A percentile compares a stretch with the other conserved stretches of the same genome.
Evolutionary conservation across 2,329 filamentous ascomycete genomes (phyloP).

Genomic region (Xylariales sp.): DNA sequence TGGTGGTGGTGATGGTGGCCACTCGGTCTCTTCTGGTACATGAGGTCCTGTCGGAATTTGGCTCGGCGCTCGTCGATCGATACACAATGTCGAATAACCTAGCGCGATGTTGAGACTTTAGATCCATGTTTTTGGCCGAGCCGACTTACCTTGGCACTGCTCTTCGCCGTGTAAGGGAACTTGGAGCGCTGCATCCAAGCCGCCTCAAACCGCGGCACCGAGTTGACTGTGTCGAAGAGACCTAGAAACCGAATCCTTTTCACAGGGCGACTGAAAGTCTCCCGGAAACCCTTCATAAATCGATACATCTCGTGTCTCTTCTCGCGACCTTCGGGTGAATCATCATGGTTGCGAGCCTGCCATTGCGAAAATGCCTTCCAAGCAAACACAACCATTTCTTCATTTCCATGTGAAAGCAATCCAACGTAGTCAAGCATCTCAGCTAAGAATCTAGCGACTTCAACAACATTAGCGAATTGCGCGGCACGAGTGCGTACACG

Average conservation of each 20-base stretch:
- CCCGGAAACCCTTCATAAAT: slow-evolving; percentile 83
- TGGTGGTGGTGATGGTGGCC: slow-evolving; percentile 41
- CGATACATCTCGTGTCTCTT: slow-evolving; percentile 73
- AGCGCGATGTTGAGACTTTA: neutral
- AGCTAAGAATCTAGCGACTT: slow-evolving; percentile 77
- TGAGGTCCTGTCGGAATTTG: slow-evolving; percentile 77
- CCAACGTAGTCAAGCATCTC: slow-evolving; percentile 90
- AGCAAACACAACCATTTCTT: slow-evolving; percentile 85
- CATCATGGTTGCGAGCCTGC: slow-evolving; percentile 67
- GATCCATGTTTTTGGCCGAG: neutral
- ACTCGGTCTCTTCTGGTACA: slow-evolving; percentile 61
- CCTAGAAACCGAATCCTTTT: slow-evolving; percentile 80
- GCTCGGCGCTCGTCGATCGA: slow-evolving; percentile 77
- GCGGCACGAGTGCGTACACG: neutral
- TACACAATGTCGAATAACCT: slow-evolving; percentile 75
- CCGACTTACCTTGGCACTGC: slow-evolving; percentile 58
- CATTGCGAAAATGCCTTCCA: slow-evolving; percentile 85
- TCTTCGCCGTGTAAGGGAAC: slow-evolving; percentile 75
- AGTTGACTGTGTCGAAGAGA: slow-evolving; percentile 85
- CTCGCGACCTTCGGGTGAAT: slow-evolving; percentile 57
- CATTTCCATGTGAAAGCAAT: slow-evolving; percentile 81
- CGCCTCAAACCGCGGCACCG: slow-evolving; percentile 80
- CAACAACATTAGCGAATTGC: slow-evolving; percentile 19
- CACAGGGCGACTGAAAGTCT: slow-evolving; percentile 83
- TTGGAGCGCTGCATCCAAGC: slow-evolving; percentile 82